A percentile compares a stretch with the other conserved stretches of the same genome.
phyloP scores from a whole-genome alignment of 2,329 filamentous ascomycete species.

The Pseudonectria buxi region DNA sequence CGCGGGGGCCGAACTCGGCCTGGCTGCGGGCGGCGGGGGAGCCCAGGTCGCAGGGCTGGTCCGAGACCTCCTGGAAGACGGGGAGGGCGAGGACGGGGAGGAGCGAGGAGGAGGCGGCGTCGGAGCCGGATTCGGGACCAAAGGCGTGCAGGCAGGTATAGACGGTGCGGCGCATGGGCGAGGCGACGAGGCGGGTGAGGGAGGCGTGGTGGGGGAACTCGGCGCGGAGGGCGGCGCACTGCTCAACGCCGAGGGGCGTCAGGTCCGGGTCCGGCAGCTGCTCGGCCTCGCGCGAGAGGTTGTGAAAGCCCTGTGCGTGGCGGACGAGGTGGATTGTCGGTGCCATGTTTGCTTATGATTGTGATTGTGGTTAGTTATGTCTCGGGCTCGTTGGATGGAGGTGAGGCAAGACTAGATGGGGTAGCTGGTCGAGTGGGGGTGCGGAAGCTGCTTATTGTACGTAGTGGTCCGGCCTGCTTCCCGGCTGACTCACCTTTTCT shows the following conservation, averaged over 20 bases:
- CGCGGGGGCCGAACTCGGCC: slow-evolving; percentile 53
- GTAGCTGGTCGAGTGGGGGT: too few relatives aligned
- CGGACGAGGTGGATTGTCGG: slow-evolving; percentile 61
- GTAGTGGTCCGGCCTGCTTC: too few relatives aligned
- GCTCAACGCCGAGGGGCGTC: slow-evolving; percentile 66
- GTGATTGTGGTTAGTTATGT: background rate
- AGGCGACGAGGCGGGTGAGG: slow-evolving; percentile 67
- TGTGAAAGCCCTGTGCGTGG: slow-evolving; percentile 76
- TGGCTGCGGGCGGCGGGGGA: slow-evolving; percentile 47
- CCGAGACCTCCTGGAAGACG: slow-evolving; percentile 70
- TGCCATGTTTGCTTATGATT: slow-evolving; percentile 31
- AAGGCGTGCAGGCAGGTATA: slow-evolving; percentile 71
- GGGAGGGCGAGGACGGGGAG: slow-evolving; percentile 59
- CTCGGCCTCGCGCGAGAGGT: slow-evolving; percentile 65
- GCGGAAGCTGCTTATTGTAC: too few relatives aligned
- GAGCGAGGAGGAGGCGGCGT: slow-evolving; percentile 9
- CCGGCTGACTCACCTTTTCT: too few relatives aligned
- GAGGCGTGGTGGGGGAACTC: slow-evolving; percentile 58
- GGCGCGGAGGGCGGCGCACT: slow-evolving; percentile 59
- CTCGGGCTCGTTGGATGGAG: background rate
- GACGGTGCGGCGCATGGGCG: slow-evolving; percentile 73
- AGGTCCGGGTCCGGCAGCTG: slow-evolving; percentile 69
- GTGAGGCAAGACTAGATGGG: background rate
- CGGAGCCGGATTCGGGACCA: slow-evolving; percentile 33
- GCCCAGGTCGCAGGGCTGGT: slow-evolving; percentile 71